Evolutionary conservation across 306 rosid genomes (phyloP), one percentile per base, ranked within the genome.

Genomic region (Quercus gilva): DNA sequence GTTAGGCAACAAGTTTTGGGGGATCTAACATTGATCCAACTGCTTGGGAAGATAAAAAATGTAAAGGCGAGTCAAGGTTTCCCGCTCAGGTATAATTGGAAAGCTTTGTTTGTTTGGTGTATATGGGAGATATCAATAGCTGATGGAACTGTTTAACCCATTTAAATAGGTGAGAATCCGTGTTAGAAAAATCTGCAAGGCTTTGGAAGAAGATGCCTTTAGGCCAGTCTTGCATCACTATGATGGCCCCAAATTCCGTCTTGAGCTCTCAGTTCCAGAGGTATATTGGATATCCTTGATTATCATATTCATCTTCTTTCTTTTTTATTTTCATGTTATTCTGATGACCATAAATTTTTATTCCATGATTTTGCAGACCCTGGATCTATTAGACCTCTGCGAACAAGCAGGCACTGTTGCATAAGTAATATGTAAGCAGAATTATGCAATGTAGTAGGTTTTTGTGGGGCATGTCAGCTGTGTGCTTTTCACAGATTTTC

Each of bases 1-100:
- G 69, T 5, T 71, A 95, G 99, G 99, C 99, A 67, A 86, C 90
- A 45, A 93, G 92, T 89, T 95, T 95, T 86, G 99, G 99, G 69
- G 99, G 99, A 79, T 95, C 99, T 78, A 95, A 95, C 96, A 95
- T 95, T 71, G 99, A 93, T 84, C 96, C 99, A 81, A 93, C 99
- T 83, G 99, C 99, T 20, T 95, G 99, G 99, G 99, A 95, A 90
- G 99, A 95, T 69, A 95, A 95, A 86, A 95, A 95, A 71, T 95
- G 99, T 87, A 95, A 93, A 85, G 99, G 99, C 59, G 99, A 95
- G 78, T 95, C 99, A 49, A 90, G 99, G 87, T 93, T 96, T 81
- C 99, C 98, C 28, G 99, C 99, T 67, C 98, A 93, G 99, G 99
- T 96, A 91, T 75, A 76, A 78, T 69, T 79, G 41, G 28, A 49